A percentile compares a stretch with the other conserved stretches of the same genome.
Conservation (phyloP, 345 rosid species). For the Heritiera fomes region DNA sequence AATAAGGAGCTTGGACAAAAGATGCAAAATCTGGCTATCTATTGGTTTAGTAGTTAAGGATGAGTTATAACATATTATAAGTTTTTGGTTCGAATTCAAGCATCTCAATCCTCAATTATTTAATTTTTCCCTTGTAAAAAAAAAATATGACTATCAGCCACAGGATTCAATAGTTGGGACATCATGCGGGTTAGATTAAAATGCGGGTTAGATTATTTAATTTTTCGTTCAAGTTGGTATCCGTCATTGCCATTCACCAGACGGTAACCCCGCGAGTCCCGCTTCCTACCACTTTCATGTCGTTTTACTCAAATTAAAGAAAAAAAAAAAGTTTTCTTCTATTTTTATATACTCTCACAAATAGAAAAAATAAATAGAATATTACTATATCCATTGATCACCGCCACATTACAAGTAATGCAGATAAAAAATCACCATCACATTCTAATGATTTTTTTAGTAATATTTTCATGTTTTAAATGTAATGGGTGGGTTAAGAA, state of each 20-base stretch:
- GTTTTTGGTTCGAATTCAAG: too few species aligned
- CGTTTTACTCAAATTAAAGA: slow-evolving; percentile 5
- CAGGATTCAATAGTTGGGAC: not conserved
- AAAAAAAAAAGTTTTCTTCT: slow-evolving; percentile 22
- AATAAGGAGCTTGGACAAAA: not conserved
- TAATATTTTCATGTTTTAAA: not conserved
- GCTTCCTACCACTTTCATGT: slow-evolving; percentile 24
- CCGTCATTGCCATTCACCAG: not conserved
- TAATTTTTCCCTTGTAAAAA: too few species aligned
- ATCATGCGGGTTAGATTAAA: slow-evolving; percentile 1
- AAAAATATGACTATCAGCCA: too few species aligned
- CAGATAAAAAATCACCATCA: slow-evolving; percentile 10
- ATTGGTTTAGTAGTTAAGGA: too few species aligned
- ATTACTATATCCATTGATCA: not conserved
- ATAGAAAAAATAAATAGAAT: not conserved
- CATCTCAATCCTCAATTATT: too few species aligned
- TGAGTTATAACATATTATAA: too few species aligned
- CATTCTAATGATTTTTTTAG: not conserved
- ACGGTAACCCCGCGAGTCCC: not conserved
- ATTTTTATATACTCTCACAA: not conserved
- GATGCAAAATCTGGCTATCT: not conserved
- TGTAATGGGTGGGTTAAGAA: slow-evolving; percentile 9
- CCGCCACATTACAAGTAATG: not conserved
- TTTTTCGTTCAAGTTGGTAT: not conserved
- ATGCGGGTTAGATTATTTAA: not conserved